phyloP scores from a whole-genome alignment of 768 basidiomycete species.

The Lactarius deliciosus region DNA sequence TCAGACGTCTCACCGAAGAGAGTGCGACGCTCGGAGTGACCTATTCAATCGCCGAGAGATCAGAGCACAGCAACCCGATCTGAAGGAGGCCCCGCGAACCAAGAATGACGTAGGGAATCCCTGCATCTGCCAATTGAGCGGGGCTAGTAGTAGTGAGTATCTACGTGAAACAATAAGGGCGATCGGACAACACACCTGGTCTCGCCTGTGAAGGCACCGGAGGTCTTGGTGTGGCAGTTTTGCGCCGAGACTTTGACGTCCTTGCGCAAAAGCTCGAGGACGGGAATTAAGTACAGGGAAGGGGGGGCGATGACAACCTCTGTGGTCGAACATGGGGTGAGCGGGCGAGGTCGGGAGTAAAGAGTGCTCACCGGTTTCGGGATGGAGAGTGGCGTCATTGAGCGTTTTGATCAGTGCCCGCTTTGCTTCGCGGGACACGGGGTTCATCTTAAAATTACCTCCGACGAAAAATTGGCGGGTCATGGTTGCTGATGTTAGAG shows the following conservation, averaged over 20 bases:
- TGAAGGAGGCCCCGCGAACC: slow-evolving; percentile 46
- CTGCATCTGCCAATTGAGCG: slow-evolving; percentile 80
- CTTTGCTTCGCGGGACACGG: slow-evolving; percentile 62
- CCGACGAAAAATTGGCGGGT: slow-evolving; percentile 90
- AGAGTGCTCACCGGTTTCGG: slow-evolving; percentile 59
- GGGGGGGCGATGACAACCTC: slow-evolving; percentile 96
- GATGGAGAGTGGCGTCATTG: slow-evolving; percentile 79
- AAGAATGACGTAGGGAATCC: slow-evolving; percentile 88
- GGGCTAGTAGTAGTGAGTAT: slow-evolving; percentile 48
- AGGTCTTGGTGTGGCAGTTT: slow-evolving; percentile 81
- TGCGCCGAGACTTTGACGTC: slow-evolving; percentile 85
- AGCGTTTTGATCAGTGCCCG: slow-evolving; percentile 63
- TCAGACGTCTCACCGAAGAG: slow-evolving; percentile 88
- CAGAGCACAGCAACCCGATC: slow-evolving; percentile 13
- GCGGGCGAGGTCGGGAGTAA: slow-evolving; percentile 23
- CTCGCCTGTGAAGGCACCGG: slow-evolving; percentile 96
- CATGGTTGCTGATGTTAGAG: slow-evolving; percentile 42
- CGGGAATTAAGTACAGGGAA: slow-evolving; percentile 77
- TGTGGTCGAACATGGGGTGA: slow-evolving; percentile 36
- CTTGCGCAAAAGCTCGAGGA: slow-evolving; percentile 59
- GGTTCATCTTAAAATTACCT: slow-evolving; percentile 99
- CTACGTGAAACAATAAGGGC: background rate
- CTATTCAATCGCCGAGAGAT: slow-evolving; percentile 38
- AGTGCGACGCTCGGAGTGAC: slow-evolving; percentile 95
- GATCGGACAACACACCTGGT: slow-evolving; percentile 60